These are phyloP conservation scores for Chalciporus pseudorubinellus DNA, from an alignment of 768 basidiomycete genomes.

Conservation along the genomic window DNA sequence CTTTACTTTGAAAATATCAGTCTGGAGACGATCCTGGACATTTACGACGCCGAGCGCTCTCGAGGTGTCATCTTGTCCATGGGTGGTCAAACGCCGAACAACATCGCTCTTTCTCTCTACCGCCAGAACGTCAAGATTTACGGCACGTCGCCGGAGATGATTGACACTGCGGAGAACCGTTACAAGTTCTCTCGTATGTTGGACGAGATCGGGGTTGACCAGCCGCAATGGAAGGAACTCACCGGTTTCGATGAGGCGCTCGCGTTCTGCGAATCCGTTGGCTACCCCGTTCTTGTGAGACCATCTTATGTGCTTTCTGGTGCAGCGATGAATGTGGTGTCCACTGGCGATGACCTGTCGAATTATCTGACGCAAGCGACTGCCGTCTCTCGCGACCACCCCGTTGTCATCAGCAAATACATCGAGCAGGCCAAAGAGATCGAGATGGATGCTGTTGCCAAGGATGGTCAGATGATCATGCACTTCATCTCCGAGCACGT, in stretches of 20 bases:
- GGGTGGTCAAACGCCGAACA: constrained; percentile 99
- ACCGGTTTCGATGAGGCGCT: constrained; percentile 87
- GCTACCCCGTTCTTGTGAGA: constrained; percentile 93
- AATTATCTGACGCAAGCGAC: constrained; percentile 94
- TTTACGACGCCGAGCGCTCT: constrained; percentile 88
- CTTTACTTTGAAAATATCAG: constrained; percentile 99
- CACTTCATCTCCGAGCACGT: constrained; percentile 99
- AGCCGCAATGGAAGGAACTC: constrained; percentile 96
- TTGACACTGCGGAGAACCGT: constrained; percentile 97
- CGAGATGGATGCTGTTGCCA: constrained; percentile 98
- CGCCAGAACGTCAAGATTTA: constrained; percentile 98
- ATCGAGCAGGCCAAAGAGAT: constrained; percentile 99
- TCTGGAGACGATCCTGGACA: constrained; percentile 93
- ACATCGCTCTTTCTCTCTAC: constrained; percentile 92
- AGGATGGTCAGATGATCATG: constrained; percentile 98
- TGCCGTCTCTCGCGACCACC: constrained; percentile 93
- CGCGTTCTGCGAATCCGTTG: constrained; percentile 88
- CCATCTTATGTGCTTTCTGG: constrained; percentile 99
- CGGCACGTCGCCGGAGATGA: constrained; percentile 99
- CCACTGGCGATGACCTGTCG: constrained; percentile 83
- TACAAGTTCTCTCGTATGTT: constrained; percentile 99
- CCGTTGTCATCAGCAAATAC: constrained; percentile 98
- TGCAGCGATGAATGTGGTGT: constrained; percentile 99
- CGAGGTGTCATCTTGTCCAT: constrained; percentile 94
- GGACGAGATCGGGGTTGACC: constrained; percentile 98